Percentiles rank a stretch among this genome's conserved stretches.
Conservation (phyloP, 805 yeast species). For the Metschnikowia chrysomelidarum region DNA sequence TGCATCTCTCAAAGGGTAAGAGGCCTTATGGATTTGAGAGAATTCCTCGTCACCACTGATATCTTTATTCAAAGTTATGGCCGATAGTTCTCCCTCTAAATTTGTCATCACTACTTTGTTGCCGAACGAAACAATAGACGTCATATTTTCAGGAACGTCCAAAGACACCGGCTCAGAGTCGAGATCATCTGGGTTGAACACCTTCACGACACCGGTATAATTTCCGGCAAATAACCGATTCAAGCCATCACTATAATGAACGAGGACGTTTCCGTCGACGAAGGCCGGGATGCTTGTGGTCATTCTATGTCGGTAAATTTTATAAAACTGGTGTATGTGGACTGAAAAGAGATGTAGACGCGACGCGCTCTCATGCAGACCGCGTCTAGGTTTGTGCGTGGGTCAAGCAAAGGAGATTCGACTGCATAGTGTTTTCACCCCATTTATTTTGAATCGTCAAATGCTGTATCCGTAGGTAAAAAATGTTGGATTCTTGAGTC, state of each 20-base stretch:
- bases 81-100: constrained; percentile 39
- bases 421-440: too few relatives aligned
- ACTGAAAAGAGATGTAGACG: too few relatives aligned
- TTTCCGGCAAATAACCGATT: constrained; percentile 50
- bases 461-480: too few relatives aligned
- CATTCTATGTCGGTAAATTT: too few relatives aligned
- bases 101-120: constrained; percentile 33
- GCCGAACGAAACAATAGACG: constrained; percentile 34
- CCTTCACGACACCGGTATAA: constrained; percentile 52
- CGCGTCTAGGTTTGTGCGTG: too few relatives aligned
- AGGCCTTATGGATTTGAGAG: constrained; percentile 44
- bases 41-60: constrained; percentile 28
- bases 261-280: constrained; percentile 41
- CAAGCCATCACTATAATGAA: constrained; percentile 23
- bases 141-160: constrained; percentile 48
- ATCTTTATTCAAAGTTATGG: constrained; percentile 4
- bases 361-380: too few relatives aligned
- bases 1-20: constrained; percentile 50
- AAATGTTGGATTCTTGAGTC: too few relatives aligned
- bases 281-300: constrained; percentile 34
- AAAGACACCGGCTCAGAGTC: constrained; percentile 61
- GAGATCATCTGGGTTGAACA: constrained; percentile 45
- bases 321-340: too few relatives aligned
- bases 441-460: too few relatives aligned
- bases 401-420: too few relatives aligned